Percentiles rank a stretch among this genome's conserved stretches.
phyloP scores from a whole-genome alignment of 1,139 yeast genomes.

The Casaregolazyma suthepensis region DNA sequence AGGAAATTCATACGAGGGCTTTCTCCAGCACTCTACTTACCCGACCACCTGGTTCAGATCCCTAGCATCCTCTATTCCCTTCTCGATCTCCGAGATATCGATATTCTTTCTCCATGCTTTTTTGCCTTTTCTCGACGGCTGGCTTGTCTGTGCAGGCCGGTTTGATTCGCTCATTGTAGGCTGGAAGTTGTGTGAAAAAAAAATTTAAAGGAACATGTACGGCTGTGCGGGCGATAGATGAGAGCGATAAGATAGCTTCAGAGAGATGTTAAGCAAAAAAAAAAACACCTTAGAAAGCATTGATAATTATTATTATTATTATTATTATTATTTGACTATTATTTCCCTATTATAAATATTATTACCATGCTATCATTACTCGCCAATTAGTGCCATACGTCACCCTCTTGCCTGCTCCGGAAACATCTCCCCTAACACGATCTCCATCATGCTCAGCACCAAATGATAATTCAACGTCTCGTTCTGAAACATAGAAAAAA shows the following conservation, averaged over 20 bases:
- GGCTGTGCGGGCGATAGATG: background rate
- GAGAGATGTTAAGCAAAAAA: no score
- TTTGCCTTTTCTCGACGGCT: constrained; percentile 85
- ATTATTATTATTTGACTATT: background rate
- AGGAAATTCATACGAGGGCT: background rate
- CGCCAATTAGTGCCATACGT: background rate
- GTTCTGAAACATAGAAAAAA: constrained; percentile 70
- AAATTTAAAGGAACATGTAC: background rate
- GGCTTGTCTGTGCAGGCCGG: constrained; percentile 37
- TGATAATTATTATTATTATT: background rate
- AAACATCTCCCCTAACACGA: constrained; percentile 40
- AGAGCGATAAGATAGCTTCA: background rate
- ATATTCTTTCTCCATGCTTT: constrained; percentile 95
- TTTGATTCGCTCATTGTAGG: constrained; percentile 20
- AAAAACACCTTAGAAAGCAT: background rate
- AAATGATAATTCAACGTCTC: constrained; percentile 63
- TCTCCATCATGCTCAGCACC: constrained; percentile 52
- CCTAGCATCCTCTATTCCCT: constrained; percentile 59
- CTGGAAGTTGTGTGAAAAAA: background rate
- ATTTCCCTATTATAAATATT: background rate
- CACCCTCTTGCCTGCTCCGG: constrained; percentile 16
- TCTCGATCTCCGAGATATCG: constrained; percentile 72
- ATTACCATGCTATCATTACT: background rate
- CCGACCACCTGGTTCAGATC: constrained; percentile 68
- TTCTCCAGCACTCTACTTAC: constrained; percentile 29